phyloP scores from a whole-genome alignment of 2,329 filamentous ascomycete genomes.

The Mariannaea sp. region DNA sequence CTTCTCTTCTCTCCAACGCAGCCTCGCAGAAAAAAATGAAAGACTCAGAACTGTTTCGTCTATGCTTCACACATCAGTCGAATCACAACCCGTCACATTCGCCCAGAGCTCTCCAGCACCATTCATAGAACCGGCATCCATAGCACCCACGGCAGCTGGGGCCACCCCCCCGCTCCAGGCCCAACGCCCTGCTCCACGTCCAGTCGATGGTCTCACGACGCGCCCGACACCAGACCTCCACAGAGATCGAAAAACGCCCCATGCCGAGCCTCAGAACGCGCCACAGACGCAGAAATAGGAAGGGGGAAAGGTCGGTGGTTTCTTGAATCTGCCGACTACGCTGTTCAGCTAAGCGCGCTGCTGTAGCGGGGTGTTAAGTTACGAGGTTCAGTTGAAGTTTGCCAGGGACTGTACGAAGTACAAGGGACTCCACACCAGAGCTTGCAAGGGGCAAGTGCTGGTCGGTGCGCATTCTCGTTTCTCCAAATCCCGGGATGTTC shows the following conservation, averaged over 20 bases:
- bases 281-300: background rate
- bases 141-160: too few species aligned
- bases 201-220: slow-evolving; percentile 35
- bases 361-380: too few species aligned
- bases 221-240: slow-evolving; percentile 30
- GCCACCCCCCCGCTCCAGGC: background rate
- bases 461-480: too few species aligned
- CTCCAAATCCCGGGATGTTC: slow-evolving; percentile 17
- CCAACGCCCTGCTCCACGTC: slow-evolving; percentile 2
- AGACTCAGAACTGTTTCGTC: slow-evolving; percentile 1
- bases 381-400: background rate
- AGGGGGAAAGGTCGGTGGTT: too few species aligned
- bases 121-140: background rate
- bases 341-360: too few species aligned
- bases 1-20: too few species aligned
- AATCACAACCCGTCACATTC: background rate
- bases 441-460: too few species aligned
- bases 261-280: slow-evolving; percentile 4
- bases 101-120: background rate
- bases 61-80: background rate
- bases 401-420: too few species aligned
- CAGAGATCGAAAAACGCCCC: background rate
- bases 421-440: too few species aligned
- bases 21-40: background rate
- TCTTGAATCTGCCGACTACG: too few species aligned